Evolutionary conservation across 345 rosid species (phyloP).

Genomic region (Tarenaya hassleriana): DNA sequence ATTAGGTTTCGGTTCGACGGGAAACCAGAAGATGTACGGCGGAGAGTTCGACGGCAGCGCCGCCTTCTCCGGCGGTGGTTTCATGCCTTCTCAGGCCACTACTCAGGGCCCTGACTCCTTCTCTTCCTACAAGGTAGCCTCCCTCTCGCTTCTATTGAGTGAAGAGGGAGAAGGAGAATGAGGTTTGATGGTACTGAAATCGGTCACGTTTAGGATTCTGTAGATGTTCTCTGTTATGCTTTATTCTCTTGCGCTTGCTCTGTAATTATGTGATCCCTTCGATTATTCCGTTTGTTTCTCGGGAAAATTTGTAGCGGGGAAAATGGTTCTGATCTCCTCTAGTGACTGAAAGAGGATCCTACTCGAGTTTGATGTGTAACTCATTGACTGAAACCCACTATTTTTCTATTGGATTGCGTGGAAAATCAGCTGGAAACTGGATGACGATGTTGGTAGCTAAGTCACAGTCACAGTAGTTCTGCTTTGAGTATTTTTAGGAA

Average conservation of each 20-base stretch:
- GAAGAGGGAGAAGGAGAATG: too few species aligned
- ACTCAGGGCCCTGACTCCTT: constrained; percentile 40
- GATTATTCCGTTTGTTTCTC: constrained; percentile 20
- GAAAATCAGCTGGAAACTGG: too few species aligned
- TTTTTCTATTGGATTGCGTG: too few species aligned
- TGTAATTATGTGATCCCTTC: not conserved
- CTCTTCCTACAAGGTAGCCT: constrained; percentile 45
- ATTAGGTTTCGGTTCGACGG: constrained; percentile 20
- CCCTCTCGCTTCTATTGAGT: constrained; percentile 1
- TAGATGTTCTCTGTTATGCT: constrained; percentile 2
- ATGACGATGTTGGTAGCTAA: too few species aligned
- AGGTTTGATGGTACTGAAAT: constrained; percentile 3
- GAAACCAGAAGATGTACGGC: constrained; percentile 35
- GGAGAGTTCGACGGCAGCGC: constrained; percentile 74
- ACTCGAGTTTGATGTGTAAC: too few species aligned
- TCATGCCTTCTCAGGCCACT: constrained; percentile 75
- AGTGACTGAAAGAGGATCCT: not conserved
- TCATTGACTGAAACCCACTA: too few species aligned
- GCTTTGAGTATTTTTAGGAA: too few species aligned
- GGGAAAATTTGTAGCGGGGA: not conserved
- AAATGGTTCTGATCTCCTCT: not conserved
- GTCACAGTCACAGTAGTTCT: too few species aligned
- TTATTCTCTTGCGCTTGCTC: not conserved
- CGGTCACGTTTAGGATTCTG: constrained; percentile 4
- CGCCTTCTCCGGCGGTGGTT: constrained; percentile 85